Percentiles rank a stretch among this genome's conserved stretches.
phyloP scores from a whole-genome alignment of 768 basidiomycete species.

The Serendipita vermifera region DNA sequence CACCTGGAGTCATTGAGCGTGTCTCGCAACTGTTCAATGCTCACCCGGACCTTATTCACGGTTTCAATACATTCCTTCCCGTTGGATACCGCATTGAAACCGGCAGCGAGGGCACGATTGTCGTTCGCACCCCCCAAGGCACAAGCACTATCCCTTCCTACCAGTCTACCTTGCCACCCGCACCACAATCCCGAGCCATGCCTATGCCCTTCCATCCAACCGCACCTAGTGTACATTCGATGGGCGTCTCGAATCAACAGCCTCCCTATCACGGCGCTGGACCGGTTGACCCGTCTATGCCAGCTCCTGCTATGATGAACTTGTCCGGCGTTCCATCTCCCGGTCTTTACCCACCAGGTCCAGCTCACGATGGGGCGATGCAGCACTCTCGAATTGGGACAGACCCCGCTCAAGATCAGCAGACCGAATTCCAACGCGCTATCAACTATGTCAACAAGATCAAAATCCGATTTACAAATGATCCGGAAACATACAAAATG shows the following conservation, averaged over 20 bases:
- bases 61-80: constrained; percentile 40
- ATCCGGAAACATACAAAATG: constrained; percentile 85
- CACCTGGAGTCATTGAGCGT: constrained; percentile 36
- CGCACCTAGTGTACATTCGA: no score
- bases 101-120: neutral
- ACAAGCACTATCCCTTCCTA: neutral
- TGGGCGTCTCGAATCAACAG: neutral
- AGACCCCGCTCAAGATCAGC: constrained; percentile 5
- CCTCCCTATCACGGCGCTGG: neutral
- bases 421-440: constrained; percentile 72
- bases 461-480: constrained; percentile 77
- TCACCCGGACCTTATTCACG: constrained; percentile 34
- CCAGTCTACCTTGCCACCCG: neutral
- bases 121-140: neutral
- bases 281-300: neutral
- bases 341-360: neutral
- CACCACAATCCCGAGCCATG: neutral
- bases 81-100: constrained; percentile 29
- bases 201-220: neutral
- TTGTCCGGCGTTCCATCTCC: neutral
- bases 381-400: neutral
- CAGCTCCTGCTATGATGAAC: neutral
- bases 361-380: neutral
- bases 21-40: constrained; percentile 35
- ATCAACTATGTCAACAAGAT: constrained; percentile 98